Evolutionary conservation across 345 rosid species (phyloP).

Genomic region (Geranium brycei): DNA sequence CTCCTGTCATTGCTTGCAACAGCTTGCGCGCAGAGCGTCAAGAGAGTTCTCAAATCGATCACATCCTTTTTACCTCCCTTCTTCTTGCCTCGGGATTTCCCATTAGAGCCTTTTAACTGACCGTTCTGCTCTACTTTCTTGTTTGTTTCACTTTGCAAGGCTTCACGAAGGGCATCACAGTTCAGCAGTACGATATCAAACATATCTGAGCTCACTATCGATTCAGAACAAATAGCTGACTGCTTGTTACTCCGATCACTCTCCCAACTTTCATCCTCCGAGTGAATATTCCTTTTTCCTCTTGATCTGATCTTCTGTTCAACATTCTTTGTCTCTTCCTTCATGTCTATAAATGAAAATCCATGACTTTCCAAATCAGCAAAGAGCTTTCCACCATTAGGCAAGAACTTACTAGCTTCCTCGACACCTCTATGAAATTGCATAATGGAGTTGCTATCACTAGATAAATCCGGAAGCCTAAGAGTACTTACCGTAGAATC

Average conservation of each 20-base stretch:
- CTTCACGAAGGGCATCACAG: constrained; percentile 10
- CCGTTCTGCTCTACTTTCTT: constrained; percentile 3
- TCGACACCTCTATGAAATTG: constrained; percentile 39
- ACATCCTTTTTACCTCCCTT: constrained; percentile 20
- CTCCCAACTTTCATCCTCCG: constrained; percentile 6
- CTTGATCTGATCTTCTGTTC: constrained; percentile 6
- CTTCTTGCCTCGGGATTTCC: constrained; percentile 11
- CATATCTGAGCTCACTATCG: constrained; percentile 11
- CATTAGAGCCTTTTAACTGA: background rate
- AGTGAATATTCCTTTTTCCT: constrained; percentile 9
- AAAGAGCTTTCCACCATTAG: constrained; percentile 16
- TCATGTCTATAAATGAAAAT: constrained; percentile 18
- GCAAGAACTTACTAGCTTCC: constrained; percentile 42
- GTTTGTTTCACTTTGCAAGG: constrained; percentile 1
- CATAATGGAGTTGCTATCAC: constrained; percentile 22
- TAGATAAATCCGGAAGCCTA: constrained; percentile 21
- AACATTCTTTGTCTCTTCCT: constrained; percentile 16
- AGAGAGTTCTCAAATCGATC: constrained; percentile 29
- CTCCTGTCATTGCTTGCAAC: constrained; percentile 21
- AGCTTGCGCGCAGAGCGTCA: constrained; percentile 33
- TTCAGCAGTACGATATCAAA: constrained; percentile 9
- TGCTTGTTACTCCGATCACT: constrained; percentile 24
- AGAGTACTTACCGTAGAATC: constrained; percentile 25
- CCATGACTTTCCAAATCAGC: constrained; percentile 21
- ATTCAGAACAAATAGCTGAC: constrained; percentile 11